These are phyloP conservation scores for Populus tomentosa DNA, from an alignment of 441 rosid genomes.

Conservation along the genomic window DNA sequence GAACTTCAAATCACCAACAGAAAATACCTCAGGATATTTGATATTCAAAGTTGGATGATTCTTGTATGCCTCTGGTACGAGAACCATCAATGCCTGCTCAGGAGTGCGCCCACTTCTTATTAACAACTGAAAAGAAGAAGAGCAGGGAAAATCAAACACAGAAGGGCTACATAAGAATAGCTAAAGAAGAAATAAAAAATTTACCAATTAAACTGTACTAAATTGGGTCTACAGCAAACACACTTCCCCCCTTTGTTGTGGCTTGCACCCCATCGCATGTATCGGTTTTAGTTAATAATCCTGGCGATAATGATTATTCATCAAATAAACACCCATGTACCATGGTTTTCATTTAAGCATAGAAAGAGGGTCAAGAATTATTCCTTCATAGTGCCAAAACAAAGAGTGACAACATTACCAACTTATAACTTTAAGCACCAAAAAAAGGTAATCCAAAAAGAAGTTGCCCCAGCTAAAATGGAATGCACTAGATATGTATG, in stretches of 20 bases:
- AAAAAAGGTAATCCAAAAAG: background rate
- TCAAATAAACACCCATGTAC: conserved; percentile 1
- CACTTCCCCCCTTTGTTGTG: conserved; percentile 12
- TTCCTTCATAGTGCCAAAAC: background rate
- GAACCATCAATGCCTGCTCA: conserved; percentile 96
- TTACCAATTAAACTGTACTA: conserved; percentile 18
- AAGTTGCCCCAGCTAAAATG: background rate
- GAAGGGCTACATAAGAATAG: background rate
- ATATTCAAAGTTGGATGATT: conserved; percentile 84
- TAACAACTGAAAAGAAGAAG: conserved; percentile 51
- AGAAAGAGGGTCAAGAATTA: background rate
- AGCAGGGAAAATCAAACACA: conserved; percentile 20
- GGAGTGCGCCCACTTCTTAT: conserved; percentile 92
- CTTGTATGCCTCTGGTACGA: conserved; percentile 98
- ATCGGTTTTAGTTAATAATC: background rate
- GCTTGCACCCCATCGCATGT: conserved; percentile 16
- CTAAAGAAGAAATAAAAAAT: background rate
- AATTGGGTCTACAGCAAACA: conserved; percentile 13
- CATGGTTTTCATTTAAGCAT: background rate
- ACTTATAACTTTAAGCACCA: background rate
- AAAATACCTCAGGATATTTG: conserved; percentile 90
- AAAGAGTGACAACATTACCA: background rate
- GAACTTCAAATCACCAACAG: background rate
- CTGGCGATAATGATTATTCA: background rate
- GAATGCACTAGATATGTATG: background rate